Conservation (phyloP, 805 yeast species). For the Pichia ethanolica region DNA sequence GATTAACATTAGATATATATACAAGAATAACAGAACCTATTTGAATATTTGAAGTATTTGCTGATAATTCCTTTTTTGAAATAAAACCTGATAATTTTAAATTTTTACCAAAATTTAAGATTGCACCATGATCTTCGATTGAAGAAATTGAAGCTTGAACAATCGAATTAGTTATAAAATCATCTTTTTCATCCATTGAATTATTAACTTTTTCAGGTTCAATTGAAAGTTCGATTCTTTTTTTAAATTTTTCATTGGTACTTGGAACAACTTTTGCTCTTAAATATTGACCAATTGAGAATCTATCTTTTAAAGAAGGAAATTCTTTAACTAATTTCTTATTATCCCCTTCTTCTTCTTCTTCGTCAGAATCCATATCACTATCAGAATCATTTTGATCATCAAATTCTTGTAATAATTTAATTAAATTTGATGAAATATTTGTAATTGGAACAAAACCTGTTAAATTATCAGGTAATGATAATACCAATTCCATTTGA, state of each 20-base stretch:
- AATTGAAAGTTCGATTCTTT: conserved; percentile 60
- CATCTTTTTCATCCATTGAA: conserved; percentile 51
- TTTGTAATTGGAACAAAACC: conserved; percentile 75
- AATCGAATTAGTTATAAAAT: conserved; percentile 50
- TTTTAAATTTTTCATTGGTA: conserved; percentile 36
- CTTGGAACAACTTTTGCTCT: conserved; percentile 65
- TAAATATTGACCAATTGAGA: conserved; percentile 76
- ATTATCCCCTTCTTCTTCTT: conserved; percentile 16
- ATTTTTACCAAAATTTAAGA: conserved; percentile 58
- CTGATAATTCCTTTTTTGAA: conserved; percentile 55
- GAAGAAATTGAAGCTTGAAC: conserved; percentile 74
- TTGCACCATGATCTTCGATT: conserved; percentile 87
- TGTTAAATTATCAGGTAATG: conserved; percentile 72
- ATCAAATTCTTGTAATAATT: conserved; percentile 49
- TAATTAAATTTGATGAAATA: conserved; percentile 57
- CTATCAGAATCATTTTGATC: conserved; percentile 38
- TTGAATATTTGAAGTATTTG: background rate
- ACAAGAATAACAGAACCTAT: conserved; percentile 69
- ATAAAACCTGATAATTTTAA: conserved; percentile 60
- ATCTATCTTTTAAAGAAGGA: conserved; percentile 49
- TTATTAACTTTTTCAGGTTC: conserved; percentile 71
- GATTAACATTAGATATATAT: conserved; percentile 43
- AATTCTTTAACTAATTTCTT: conserved; percentile 34
- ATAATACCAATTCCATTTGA: conserved; percentile 54
- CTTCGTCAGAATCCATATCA: conserved; percentile 10